Conservation (phyloP, 1,284 basidiomycete species). For the Rhodofomes roseus region DNA sequence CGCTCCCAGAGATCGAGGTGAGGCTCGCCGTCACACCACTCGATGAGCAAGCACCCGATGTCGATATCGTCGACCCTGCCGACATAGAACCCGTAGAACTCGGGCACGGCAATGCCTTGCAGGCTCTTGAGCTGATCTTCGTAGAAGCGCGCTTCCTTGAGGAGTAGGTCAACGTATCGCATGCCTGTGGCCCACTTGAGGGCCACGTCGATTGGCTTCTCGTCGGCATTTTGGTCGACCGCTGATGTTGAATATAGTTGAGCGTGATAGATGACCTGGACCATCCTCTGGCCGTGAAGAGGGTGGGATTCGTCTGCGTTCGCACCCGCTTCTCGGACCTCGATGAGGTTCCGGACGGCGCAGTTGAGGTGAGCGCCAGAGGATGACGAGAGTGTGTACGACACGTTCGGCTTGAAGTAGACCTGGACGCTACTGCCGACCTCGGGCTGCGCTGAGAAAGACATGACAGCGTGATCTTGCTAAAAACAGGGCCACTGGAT, state of each 20-base stretch:
- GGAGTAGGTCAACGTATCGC: slow-evolving; percentile 24
- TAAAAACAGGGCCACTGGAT: neutral
- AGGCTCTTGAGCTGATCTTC: slow-evolving; percentile 8
- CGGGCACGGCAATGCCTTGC: slow-evolving; percentile 14
- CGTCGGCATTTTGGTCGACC: neutral
- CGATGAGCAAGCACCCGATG: slow-evolving; percentile 34
- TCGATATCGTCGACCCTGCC: slow-evolving; percentile 8
- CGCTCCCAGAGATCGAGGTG: slow-evolving; percentile 1
- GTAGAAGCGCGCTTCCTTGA: slow-evolving; percentile 14
- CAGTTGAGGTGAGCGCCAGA: neutral
- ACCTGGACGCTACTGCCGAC: neutral
- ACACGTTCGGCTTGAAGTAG: neutral
- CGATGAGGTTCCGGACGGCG: neutral
- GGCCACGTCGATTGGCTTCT: slow-evolving; percentile 9
- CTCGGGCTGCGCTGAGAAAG: neutral
- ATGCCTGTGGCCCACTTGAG: slow-evolving; percentile 23
- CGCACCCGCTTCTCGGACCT: neutral
- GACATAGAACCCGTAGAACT: slow-evolving; percentile 16
- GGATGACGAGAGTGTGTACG: neutral
- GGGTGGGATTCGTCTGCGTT: neutral
- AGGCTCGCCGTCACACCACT: slow-evolving; percentile 28
- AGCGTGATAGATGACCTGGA: neutral
- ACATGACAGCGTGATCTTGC: neutral
- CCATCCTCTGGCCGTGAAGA: neutral
- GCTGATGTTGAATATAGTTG: neutral